Evolutionary conservation across 805 yeast genomes (phyloP).

Genomic region (Candida patagonica): DNA sequence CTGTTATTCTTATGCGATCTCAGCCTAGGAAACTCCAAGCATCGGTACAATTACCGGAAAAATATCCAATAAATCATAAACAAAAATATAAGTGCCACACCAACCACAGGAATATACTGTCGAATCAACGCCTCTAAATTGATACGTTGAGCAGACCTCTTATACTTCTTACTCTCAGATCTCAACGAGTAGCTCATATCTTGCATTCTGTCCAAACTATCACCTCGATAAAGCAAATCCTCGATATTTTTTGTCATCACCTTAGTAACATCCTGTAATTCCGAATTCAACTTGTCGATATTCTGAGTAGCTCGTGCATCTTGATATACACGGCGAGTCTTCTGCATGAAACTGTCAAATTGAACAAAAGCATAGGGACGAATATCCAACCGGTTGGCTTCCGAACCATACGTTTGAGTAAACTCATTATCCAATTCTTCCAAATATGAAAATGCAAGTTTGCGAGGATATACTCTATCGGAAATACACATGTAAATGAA

Average conservation of each 20-base stretch:
- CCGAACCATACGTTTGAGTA: conserved; percentile 67
- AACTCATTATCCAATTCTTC: conserved; percentile 78
- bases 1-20: background rate
- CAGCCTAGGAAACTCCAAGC: background rate
- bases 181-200: conserved; percentile 75
- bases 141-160: conserved; percentile 81
- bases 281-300: conserved; percentile 76
- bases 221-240: conserved; percentile 90
- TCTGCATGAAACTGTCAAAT: conserved; percentile 60
- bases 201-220: conserved; percentile 78
- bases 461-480: conserved; percentile 73
- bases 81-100: conserved; percentile 56
- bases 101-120: conserved; percentile 82
- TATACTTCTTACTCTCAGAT: conserved; percentile 76
- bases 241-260: conserved; percentile 96
- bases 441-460: conserved; percentile 79
- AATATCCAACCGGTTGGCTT: conserved; percentile 47
- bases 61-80: conserved; percentile 80
- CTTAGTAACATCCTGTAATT: conserved; percentile 84
- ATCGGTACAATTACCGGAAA: conserved; percentile 33
- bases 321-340: conserved; percentile 81
- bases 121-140: conserved; percentile 80
- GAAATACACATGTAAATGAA: conserved; percentile 73
- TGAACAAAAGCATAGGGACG: conserved; percentile 87
- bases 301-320: conserved; percentile 88